Evolutionary conservation across 2,329 filamentous ascomycete genomes (phyloP).

Genomic region (Xylariaceae sp.): DNA sequence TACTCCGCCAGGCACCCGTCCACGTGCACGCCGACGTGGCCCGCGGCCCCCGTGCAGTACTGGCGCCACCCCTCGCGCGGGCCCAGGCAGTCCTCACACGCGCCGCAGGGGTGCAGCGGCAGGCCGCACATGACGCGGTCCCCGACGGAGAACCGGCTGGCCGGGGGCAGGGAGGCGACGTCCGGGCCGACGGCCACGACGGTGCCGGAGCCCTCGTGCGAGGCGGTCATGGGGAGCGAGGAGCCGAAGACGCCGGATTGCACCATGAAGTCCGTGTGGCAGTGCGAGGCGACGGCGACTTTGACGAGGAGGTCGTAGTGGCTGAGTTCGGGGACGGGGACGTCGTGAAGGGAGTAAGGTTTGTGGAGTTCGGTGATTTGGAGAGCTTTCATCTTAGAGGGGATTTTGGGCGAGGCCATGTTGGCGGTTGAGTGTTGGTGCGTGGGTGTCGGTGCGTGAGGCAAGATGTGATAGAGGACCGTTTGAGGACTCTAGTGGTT

Average conservation of each 20-base stretch:
- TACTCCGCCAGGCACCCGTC: slow-evolving; percentile 57
- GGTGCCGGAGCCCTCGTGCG: slow-evolving; percentile 44
- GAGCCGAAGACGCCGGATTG: slow-evolving; percentile 42
- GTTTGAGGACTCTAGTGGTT: no score
- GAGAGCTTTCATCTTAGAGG: slow-evolving; percentile 27
- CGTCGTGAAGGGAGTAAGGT: slow-evolving; percentile 48
- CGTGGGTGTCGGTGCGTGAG: background rate
- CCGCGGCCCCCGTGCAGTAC: slow-evolving; percentile 44
- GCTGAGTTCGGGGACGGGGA: slow-evolving; percentile 44
- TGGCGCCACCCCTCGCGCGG: slow-evolving; percentile 41
- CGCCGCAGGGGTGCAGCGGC: slow-evolving; percentile 47
- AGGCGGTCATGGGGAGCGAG: slow-evolving; percentile 47
- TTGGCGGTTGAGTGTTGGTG: background rate
- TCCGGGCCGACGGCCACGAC: background rate
- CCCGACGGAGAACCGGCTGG: slow-evolving; percentile 39
- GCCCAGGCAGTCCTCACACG: slow-evolving; percentile 47
- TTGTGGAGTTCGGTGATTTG: slow-evolving; percentile 41
- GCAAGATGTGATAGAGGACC: no score
- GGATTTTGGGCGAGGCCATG: slow-evolving; percentile 7
- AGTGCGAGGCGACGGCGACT: slow-evolving; percentile 55
- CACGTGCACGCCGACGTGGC: slow-evolving; percentile 43
- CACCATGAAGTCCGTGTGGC: slow-evolving; percentile 60
- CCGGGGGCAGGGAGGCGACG: slow-evolving; percentile 46
- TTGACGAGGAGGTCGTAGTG: slow-evolving; percentile 56
- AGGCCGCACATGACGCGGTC: slow-evolving; percentile 55